Conservation (phyloP, 495 filamentous ascomycete species). For the Lasiosphaeria hispida region DNA sequence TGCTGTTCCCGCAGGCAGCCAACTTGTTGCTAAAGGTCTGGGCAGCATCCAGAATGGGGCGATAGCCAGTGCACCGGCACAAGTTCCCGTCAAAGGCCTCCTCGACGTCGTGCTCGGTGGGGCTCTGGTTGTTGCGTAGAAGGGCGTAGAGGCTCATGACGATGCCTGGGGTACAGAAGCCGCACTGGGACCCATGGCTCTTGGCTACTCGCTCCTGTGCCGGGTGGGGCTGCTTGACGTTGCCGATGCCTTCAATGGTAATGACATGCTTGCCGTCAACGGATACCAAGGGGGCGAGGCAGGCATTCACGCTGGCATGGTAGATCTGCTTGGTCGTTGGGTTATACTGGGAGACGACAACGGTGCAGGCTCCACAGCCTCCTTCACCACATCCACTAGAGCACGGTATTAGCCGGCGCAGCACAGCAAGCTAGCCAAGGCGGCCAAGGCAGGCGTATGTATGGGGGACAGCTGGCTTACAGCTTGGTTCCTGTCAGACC, state of each 20-base stretch:
- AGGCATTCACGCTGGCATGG: constrained; percentile 91
- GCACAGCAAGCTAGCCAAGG: neutral
- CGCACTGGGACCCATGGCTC: constrained; percentile 65
- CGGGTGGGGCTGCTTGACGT: constrained; percentile 82
- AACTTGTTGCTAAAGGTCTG: constrained; percentile 58
- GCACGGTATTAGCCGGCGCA: constrained; percentile 16
- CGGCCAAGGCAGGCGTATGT: constrained; percentile 1
- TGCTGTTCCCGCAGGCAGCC: constrained; percentile 54
- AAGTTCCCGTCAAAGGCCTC: constrained; percentile 95
- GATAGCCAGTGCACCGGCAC: constrained; percentile 93
- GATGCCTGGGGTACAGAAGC: constrained; percentile 95
- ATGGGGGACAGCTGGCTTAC: constrained; percentile 30
- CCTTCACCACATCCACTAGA: constrained; percentile 84
- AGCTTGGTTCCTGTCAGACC: constrained; percentile 76
- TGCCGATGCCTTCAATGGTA: constrained; percentile 96
- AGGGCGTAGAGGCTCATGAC: constrained; percentile 93
- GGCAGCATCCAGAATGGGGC: constrained; percentile 91
- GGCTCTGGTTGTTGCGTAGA: constrained; percentile 67
- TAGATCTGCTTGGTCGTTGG: constrained; percentile 87
- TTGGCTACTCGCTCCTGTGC: constrained; percentile 88
- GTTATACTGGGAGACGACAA: constrained; percentile 90
- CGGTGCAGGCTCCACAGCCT: constrained; percentile 95
- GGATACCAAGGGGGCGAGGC: constrained; percentile 85
- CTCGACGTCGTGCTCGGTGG: constrained; percentile 73
- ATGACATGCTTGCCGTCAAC: constrained; percentile 98